Base-by-base conservation (phyloP, 1,139 yeast species). In the Hyphopichia pseudoburtonii region DNA sequence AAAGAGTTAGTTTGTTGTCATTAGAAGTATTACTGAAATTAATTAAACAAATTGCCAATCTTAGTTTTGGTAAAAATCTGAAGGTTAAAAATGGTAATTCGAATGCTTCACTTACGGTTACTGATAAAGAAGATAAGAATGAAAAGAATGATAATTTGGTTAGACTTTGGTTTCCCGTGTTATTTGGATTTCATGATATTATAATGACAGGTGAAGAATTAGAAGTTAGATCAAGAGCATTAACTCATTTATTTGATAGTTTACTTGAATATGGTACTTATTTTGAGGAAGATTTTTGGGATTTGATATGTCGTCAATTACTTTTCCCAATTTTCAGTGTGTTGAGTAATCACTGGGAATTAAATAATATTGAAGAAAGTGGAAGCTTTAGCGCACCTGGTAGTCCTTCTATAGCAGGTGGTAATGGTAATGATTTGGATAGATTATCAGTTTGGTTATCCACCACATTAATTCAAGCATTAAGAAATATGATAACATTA, bases 371-470 rank as follows among this genome's bases (percentile, higher is more conserved):
- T 48, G 82, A 80, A 23, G 71, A 64, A 32, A 42, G 48, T 12
- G 51, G 54, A 44, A 4, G 15, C 11, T 17, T 16, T 4, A 29
- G 32, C 17, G 28, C 23, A 6, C 29, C 36, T 12, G 19, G 32
- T 10, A 33, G 36, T 11, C 36, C 36, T 7, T 14, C 28, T 5
- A 23, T 5, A n/a, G 7, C 16, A 8, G 27, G 36, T 28, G 24
- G 16, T 6, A 15, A 10, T 43, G 66, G 75, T 34, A 84, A 18
- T n/a, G 36, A 34, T 22, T n/a, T 80, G 46, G 98, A 92, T 56
- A 92, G 86, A 46, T 63, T 89, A 50, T 86, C 96, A 29, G 95
- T 94, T 14, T 94, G 98, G 98, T 67, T 92, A 37, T 88, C 97
- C 0, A 90, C 98, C 0, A 94, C 98, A 0, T 76, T 94, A 61